Base-by-base conservation (phyloP, 805 yeast genomes). In the Pichia eremophila region DNA sequence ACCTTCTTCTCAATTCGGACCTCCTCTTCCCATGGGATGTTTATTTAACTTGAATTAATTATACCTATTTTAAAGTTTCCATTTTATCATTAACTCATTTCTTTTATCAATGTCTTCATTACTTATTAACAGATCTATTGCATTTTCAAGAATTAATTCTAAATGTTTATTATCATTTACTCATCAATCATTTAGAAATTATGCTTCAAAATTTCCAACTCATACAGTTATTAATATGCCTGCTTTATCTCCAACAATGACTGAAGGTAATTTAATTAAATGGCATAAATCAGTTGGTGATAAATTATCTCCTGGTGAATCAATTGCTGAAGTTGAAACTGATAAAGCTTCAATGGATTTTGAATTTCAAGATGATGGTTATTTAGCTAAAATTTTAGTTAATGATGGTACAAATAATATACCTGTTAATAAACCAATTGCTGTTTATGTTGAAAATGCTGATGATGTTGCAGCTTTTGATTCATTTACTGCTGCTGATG, bases 221-320 rank as follows among this genome's bases (percentile, higher is more conserved):
- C 97, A 93, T 69, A 79, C 85, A 51, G 81, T 93, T 62, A 88
- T 93, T 59, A 83, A 83, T 65, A 93, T 93, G 99, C 99, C 99
- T 43, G 99, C 99, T 10, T 74, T 93, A 60, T 91, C 98, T n/a
- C 99, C 99, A 55, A 93, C 99, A 46, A 93, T 93, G 99, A 85
- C 96, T 52, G 91, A 86, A 64, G 99, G 99, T 65, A 83, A 80
- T 67, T 73, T 93, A 55, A 91, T 91, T 38, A 73, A 79, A 50
- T 93, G 99, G 99, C 77, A 81, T 64, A 93, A 90, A 73, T 68
- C 77, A 41, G 86, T 82, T 37, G 99, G 99, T 62, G 99, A 93
- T 65, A 70, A 78, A 66, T 79, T 93, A 56, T 61, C 76, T 31
- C 93, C 97, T 19, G 99, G 99, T 68, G 97, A 90, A 64, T 82